These are phyloP conservation scores for Tremella fuciformis DNA, from an alignment of 768 basidiomycete genomes.

Conservation along the genomic window DNA sequence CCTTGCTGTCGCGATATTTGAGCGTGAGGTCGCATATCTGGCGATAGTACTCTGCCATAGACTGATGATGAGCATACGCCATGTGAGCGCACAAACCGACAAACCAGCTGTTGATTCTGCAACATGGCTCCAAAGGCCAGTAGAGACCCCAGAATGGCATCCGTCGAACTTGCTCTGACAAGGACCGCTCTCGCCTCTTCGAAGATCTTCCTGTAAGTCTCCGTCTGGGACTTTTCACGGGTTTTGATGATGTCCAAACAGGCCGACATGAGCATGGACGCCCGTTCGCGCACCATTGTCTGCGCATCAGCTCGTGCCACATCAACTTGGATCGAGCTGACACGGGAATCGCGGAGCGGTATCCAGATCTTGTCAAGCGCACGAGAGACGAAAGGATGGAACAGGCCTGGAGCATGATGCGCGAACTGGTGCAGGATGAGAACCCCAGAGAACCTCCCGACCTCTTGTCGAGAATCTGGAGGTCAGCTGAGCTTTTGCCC, in stretches of 20 bases:
- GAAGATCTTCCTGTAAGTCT: constrained; percentile 74
- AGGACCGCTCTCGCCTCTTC: constrained; percentile 76
- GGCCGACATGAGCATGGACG: constrained; percentile 86
- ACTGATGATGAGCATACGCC: constrained; percentile 33
- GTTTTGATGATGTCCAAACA: constrained; percentile 79
- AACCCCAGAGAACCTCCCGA: constrained; percentile 86
- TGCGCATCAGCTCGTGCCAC: constrained; percentile 10
- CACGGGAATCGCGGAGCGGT: constrained; percentile 80
- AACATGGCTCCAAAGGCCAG: constrained; percentile 87
- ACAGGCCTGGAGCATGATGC: constrained; percentile 77
- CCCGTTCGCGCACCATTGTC: constrained; percentile 84
- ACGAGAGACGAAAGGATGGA: constrained; percentile 79
- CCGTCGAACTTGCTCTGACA: constrained; percentile 72
- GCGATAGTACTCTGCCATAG: constrained; percentile 59
- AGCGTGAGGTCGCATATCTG: constrained; percentile 87
- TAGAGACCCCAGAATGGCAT: constrained; percentile 87
- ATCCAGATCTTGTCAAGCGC: constrained; percentile 91
- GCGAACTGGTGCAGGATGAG: constrained; percentile 92
- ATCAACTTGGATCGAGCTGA: constrained; percentile 45
- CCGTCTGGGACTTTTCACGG: constrained; percentile 63
- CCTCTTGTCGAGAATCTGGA: constrained; percentile 70
- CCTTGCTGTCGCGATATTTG: constrained; percentile 80
- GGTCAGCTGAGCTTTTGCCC: constrained; percentile 6
- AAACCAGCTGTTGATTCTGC: constrained; percentile 88
- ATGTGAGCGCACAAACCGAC: constrained; percentile 35